Evolutionary conservation across 1,139 yeast species (phyloP), one percentile per base, ranked within the genome.

Genomic region (Taphrina confusa): DNA sequence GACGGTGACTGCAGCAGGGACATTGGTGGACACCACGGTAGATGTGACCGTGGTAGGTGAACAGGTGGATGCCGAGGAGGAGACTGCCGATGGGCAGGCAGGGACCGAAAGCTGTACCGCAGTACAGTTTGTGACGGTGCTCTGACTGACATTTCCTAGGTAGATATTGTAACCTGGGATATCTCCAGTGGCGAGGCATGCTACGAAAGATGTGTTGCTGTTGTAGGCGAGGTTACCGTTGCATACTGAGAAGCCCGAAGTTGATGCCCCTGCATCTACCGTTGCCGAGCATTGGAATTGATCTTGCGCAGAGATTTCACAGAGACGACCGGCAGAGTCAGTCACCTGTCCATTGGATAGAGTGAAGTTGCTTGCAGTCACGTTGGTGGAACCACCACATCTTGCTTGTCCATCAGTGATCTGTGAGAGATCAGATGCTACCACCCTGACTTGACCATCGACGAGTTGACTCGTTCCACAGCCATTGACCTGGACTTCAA

Each of bases 1-100:
- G 34, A 66, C 51, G 4, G 68, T 66, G 46, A 65, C 63, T 20
- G 68, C 66, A 8, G 66, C 68, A 1, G 86, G 86, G 59, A 83
- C 75, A n/a, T 62, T 51, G 61, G 66, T 66, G 12, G 85, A 81
- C 69, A 30, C 36, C 2, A 28, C 50, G 8, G 50, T 45, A 18
- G 50, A 12, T 5, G 25, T 37, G 36, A 39, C 30, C 22, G 56
- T 50, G n/a, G 56, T 37, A n/a, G 56, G 34, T 16, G 39, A 37
- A 50, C 56, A 50, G 37, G 4, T 12, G 37, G 18, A 12, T n/a
- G 37, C 11, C 30, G 25, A n/a, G 25, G 37, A 14, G 16, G 56
- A 37, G 14, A 34, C 22, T 1, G 54, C 12, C 8, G 30, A 25
- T 3, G 56, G 23, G 18, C 56, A 50, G 4, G 45, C 27, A 1